Base-by-base conservation (phyloP, 2,329 filamentous ascomycete species). In the Coniosporium tulheliwenetii region DNA sequence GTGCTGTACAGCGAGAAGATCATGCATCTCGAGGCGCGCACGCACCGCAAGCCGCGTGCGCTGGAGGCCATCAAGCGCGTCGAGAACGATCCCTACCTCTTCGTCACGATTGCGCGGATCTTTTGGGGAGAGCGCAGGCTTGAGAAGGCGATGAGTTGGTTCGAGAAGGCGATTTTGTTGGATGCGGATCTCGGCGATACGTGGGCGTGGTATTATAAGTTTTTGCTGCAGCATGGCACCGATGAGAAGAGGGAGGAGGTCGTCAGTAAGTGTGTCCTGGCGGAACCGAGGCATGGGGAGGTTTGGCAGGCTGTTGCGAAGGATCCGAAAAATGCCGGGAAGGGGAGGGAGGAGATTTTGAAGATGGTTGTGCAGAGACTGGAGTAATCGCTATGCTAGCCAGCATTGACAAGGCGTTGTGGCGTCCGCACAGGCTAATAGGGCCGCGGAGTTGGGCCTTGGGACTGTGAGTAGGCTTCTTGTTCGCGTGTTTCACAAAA, bases 131-230 rank as follows among this genome's bases (percentile, higher is more conserved):
- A 98, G 63, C 74, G 91, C 42, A 80, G 81, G 56, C 70, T 98
- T 16, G 91, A 96, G 50, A 94, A 95, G 60, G 89, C 91, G 2
- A 82, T 87, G 61, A 87, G 77, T 48, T 98, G 91, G 91, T 98
- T 98, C 59, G 86, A 95, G 63, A 94, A 93, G 63, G 91, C 91
- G 0, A 78, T 95, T 42, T 70, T 94, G 41, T 67, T 91, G 10
- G 86, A 98, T 54, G 77, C 80, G 31, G 87, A 96, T 58, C 66
- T 77, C 39, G 91, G 91, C 39, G 93, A 98, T 64, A 83, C 79
- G 9, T 98, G 93, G 93, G 89, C 86, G 14, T 98, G 89, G 89
- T 98, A 95, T 61, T 91, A 86, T 61, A 87, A 89, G 60, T 98
- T 96, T 59, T 56, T 96, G 48, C 58, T 78, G 49, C 85, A 95